A percentile compares a stretch with the other conserved stretches of the same genome.
Evolutionary conservation across 2,329 filamentous ascomycete species (phyloP).

Genomic region (Zymoseptoria passerinii): DNA sequence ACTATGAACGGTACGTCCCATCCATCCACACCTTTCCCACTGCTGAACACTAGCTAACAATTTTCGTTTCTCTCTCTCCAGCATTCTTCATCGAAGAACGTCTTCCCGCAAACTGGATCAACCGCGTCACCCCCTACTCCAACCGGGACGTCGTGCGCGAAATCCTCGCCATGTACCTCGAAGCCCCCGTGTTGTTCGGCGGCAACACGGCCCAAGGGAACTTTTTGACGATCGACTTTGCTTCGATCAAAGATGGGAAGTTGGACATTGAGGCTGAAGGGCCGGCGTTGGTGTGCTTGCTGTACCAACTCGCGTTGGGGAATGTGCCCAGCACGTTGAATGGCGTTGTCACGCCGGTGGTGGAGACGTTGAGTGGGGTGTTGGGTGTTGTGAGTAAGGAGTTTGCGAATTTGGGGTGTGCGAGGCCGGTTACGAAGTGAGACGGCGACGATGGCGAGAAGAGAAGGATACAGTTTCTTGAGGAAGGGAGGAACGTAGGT

Average conservation of each 20-base stretch:
- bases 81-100: conserved; percentile 36
- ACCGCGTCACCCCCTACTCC: conserved; percentile 30
- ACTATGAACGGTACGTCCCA: conserved; percentile 6
- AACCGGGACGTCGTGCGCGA: conserved; percentile 31
- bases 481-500: too few species aligned
- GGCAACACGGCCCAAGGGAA: neutral
- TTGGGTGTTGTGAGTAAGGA: neutral
- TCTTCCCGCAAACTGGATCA: conserved; percentile 36
- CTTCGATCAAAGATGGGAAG: conserved; percentile 34
- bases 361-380: conserved; percentile 18
- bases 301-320: conserved; percentile 36
- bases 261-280: conserved; percentile 26
- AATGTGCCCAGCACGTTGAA: conserved; percentile 13
- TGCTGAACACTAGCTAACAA: too few species aligned
- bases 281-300: conserved; percentile 30
- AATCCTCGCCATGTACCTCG: conserved; percentile 35
- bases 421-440: neutral
- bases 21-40: too few species aligned
- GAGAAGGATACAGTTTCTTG: too few species aligned
- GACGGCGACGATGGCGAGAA: too few species aligned
- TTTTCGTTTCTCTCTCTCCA: conserved; percentile 11
- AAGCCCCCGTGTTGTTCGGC: neutral
- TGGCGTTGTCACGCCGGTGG: conserved; percentile 29
- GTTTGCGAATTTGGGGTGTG: neutral
- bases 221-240: conserved; percentile 27